Evolutionary conservation across 2,329 filamentous ascomycete species (phyloP), one percentile per base, ranked within the genome.

Genomic region (Cercospora brassicicola): DNA sequence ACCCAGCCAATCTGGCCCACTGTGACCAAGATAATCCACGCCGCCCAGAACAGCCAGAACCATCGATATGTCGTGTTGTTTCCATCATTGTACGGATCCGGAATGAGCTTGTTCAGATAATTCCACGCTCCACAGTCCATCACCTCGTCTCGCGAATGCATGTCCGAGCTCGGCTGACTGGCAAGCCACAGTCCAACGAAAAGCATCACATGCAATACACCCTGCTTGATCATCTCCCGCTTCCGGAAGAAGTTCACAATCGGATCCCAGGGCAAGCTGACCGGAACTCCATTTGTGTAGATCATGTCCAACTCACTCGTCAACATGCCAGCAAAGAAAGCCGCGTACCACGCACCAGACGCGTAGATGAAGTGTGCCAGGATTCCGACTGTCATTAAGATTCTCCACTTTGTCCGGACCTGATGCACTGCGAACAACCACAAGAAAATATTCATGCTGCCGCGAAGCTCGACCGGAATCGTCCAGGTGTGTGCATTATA

Each of bases 361-460:
- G 73, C 59, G 9, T 67, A 57, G 36, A 71, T 60, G 15, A 64
- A 68, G 53, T 74, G 67, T 48, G 69, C 71, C 39, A 73, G 33
- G 51, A 73, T 69, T 20, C 56, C 71, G 7, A 66, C 26, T 3
- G 72, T 75, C 9, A 71, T 18, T 13, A 72, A 13, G 6, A 75
- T 68, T 28, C 74, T 53, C 9, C 56, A 56, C 42, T 69, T 62
- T 18, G 69, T 73, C 10, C 48, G 59, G 15, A 72, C 62, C 48
- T 71, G 68, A 42, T 74, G 72, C n/a, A 90, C 81, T 0, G 88
- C 85, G 23, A 87, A 77, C 2, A 88, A 78, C 0, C 84, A 78
- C 0, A 84, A 86, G 75, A 89, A 91, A 56, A 89, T 78, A 69
- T 88, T 79, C 68, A 91, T 82, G 2, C 88, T 90, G 9, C 89